Evolutionary conservation across 106 monocot species (phyloP), one percentile per base, ranked within the genome.

Genomic region (Cymbidium sinense): DNA sequence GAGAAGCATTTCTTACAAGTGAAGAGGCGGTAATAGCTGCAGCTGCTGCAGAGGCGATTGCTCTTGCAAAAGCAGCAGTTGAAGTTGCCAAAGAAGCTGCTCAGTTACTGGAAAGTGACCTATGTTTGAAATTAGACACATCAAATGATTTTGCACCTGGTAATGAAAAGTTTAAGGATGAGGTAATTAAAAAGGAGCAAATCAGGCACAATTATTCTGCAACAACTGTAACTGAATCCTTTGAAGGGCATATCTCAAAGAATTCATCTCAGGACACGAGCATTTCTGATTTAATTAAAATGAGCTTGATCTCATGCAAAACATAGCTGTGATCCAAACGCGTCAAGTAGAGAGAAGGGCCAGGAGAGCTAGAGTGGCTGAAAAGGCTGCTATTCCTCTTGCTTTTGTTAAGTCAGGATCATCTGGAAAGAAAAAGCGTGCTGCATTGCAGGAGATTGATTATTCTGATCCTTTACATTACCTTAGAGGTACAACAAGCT

Each of bases 21-120:
- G 88, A 94, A 78, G 90, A 94, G 54, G 1, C n/a, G 8, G 81
- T 64, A 29, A 86, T 98, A 84, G 92, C 79, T 8, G 90, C 88
- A 28, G 90, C 91, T 29, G 90, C 98, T 70, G 89, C 94, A 54
- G 90, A 92, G 67, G 98, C 98, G 20, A 54, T 94, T 50, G 90
- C 94, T 74, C 90, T 98, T 76, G 98, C 98, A 75, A 88, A 88
- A 88, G 94, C 86, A 78, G 98, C 98, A 73, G 80, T 85, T 34
- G 90, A 98, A 80, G 76, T 90, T 80, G 91, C 98, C 17, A 87
- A 86, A 92, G 90, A 90, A 85, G 92, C 94, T 33, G 98, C 88
- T 37, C 86, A 83, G 55, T 80, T 89, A 75, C 71, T 78, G 21
- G 70, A 79, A 77, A 79, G 54, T 52, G 81, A 50, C 7, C 76